Base-by-base conservation (phyloP, 331 rosid species). In the Quercus phellos region DNA sequence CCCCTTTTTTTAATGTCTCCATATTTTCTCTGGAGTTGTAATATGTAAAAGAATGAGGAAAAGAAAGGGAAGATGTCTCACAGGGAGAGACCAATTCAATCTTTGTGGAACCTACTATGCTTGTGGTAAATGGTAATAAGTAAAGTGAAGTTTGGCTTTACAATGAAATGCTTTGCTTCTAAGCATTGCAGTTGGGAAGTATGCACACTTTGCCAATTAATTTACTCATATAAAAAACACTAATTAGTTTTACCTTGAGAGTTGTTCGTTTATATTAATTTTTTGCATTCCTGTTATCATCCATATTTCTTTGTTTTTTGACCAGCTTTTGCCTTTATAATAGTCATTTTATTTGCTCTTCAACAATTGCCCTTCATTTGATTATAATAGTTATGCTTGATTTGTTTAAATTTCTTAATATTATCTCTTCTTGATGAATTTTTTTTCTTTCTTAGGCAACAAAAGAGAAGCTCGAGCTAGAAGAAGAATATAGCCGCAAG, bases 401-500 rank as follows among this genome's bases (percentile, higher is more conserved):
- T 35, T 13, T 60, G 27, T 75, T 76, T 35, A 24, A 7, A 35
- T 64, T 64, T 76, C 24, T 64, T n/a, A 3, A 46, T 50, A 11
- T 51, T 2, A 24, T 46, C 18, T 14, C 58, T 74, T 73, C 10
- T 22, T 54, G 78, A 56, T 24, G 60, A 42, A 50, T 77, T 61
- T 19, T 78, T 35, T 85, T 70, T 17, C 75, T 35, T 85, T 35
- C 46, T 5, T 70, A 94, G 99, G 97, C 97, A 68, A 85, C 84
- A n/a, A 94, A 85, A 84, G 89, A 84, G 74, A 89, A 78, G 75
- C 68, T 74, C 16, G 87, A 82, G 83, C 85, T 87, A 75, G 91
- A 87, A 74, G 90, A 82, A 68, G 97, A 89, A 27, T 87, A 83
- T 89, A 77, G 75, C 7, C 82, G 81, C 75, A 86, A 76, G 79